phyloP scores from a whole-genome alignment of 2,329 filamentous ascomycete genomes.

The Lasiodiplodia theobromae region DNA sequence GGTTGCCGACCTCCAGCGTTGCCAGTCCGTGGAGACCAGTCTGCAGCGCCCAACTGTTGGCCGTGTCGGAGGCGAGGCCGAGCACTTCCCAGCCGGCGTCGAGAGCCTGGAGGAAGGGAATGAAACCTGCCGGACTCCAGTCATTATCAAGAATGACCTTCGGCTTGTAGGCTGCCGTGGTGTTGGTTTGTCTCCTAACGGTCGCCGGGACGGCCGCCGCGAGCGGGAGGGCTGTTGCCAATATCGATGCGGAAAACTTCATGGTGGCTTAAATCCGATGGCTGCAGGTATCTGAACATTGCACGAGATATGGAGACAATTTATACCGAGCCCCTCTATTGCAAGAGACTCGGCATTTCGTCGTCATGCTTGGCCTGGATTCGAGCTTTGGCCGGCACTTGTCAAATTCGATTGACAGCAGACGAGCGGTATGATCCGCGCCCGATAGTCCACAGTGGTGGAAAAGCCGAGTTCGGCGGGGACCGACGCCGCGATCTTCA shows the following conservation, averaged over 20 bases:
- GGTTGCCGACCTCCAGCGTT: conserved; percentile 55
- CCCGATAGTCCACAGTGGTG: neutral
- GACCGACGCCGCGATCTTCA: conserved; percentile 14
- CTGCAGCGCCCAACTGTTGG: conserved; percentile 57
- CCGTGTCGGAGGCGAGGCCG: conserved; percentile 51
- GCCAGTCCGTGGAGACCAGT: conserved; percentile 56
- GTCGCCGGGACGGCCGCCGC: conserved; percentile 1
- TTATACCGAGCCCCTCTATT: neutral
- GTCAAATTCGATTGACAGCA: neutral
- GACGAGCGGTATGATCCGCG: neutral
- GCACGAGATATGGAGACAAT: neutral
- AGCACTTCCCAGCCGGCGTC: conserved; percentile 55
- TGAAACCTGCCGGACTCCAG: conserved; percentile 52
- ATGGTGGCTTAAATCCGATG: neutral
- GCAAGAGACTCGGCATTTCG: conserved; percentile 6
- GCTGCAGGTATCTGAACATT: too few relatives aligned
- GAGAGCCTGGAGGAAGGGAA: conserved; percentile 54
- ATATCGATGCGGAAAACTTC: neutral
- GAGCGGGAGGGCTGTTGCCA: conserved; percentile 1
- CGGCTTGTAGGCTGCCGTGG: conserved; percentile 15
- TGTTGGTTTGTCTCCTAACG: neutral
- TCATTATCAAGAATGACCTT: conserved; percentile 57
- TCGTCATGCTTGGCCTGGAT: conserved; percentile 14
- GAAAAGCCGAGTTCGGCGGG: neutral
- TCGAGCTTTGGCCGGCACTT: neutral